Evolutionary conservation across 2,329 filamentous ascomycete species (phyloP).

Genomic region (Aspergillus sp.): DNA sequence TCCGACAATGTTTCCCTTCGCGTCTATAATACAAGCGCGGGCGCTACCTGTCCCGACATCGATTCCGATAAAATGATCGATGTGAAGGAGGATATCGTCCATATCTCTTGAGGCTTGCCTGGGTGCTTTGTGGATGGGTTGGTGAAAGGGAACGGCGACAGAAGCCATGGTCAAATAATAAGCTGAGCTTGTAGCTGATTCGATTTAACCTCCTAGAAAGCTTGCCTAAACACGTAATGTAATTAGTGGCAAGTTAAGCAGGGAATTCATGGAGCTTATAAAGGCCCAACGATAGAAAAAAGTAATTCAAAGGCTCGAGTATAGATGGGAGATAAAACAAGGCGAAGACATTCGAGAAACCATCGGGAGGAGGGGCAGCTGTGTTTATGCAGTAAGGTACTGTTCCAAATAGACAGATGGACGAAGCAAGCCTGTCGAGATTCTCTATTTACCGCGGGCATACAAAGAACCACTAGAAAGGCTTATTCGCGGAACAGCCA

Average conservation of each 20-base stretch:
- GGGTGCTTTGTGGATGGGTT: conserved; percentile 32
- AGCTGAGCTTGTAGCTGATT: background rate
- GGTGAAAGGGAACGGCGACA: conserved; percentile 29
- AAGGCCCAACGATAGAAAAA: background rate
- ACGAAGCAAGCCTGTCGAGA: background rate
- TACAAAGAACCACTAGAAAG: background rate
- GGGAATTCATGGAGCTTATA: background rate
- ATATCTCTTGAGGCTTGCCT: conserved; percentile 45
- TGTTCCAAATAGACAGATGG: background rate
- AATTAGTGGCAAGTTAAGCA: background rate
- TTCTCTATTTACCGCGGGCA: background rate
- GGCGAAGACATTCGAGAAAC: background rate
- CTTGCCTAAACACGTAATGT: background rate
- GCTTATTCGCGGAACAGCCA: background rate
- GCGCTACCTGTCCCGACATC: conserved; percentile 97
- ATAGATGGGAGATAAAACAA: background rate
- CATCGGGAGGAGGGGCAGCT: background rate
- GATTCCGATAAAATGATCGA: conserved; percentile 74
- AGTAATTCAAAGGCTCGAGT: background rate
- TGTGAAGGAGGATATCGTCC: conserved; percentile 57
- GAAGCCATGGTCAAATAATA: conserved; percentile 28
- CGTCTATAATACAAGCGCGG: conserved; percentile 91
- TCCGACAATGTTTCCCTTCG: conserved; percentile 78
- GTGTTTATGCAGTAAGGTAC: background rate
- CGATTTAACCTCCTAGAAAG: background rate